These are phyloP conservation scores for Monosporascus cannonballus DNA, from an alignment of 2,329 filamentous ascomycete species.

Conservation along the genomic window DNA sequence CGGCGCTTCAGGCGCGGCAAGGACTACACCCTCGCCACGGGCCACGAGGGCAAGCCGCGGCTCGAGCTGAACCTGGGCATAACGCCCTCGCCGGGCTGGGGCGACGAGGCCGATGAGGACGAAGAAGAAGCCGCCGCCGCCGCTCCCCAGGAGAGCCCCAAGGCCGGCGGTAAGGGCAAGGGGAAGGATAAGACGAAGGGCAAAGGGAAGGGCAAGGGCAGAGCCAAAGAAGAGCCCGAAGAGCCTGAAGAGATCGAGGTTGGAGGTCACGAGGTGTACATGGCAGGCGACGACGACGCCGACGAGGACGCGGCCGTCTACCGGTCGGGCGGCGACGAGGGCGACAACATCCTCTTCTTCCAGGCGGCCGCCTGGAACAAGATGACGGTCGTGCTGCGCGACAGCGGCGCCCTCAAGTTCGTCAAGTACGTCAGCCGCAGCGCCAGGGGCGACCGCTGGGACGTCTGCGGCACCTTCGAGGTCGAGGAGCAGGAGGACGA, in stretches of 20 bases:
- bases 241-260: conserved; percentile 44
- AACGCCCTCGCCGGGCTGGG: conserved; percentile 83
- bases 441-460: conserved; percentile 87
- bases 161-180: conserved; percentile 26
- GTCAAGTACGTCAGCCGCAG: conserved; percentile 88
- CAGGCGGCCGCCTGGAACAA: conserved; percentile 75
- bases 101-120: conserved; percentile 56
- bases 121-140: conserved; percentile 41
- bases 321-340: conserved; percentile 68
- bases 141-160: conserved; percentile 28
- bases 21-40: conserved; percentile 90
- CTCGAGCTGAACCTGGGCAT: conserved; percentile 84
- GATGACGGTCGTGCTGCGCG: conserved; percentile 81
- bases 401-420: conserved; percentile 81
- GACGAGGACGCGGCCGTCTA: conserved; percentile 82
- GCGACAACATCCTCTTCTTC: conserved; percentile 58
- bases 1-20: conserved; percentile 79
- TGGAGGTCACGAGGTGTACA: conserved; percentile 83
- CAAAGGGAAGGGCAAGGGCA: conserved; percentile 24
- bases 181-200: conserved; percentile 24
- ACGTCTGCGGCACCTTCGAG: conserved; percentile 74
- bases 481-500: conserved; percentile 53
- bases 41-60: conserved; percentile 69
- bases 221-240: conserved; percentile 20
- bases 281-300: conserved; percentile 76